Percentiles rank a stretch among this genome's conserved stretches.
Conservation (phyloP, 345 rosid genomes). For the Brassica nigra region DNA sequence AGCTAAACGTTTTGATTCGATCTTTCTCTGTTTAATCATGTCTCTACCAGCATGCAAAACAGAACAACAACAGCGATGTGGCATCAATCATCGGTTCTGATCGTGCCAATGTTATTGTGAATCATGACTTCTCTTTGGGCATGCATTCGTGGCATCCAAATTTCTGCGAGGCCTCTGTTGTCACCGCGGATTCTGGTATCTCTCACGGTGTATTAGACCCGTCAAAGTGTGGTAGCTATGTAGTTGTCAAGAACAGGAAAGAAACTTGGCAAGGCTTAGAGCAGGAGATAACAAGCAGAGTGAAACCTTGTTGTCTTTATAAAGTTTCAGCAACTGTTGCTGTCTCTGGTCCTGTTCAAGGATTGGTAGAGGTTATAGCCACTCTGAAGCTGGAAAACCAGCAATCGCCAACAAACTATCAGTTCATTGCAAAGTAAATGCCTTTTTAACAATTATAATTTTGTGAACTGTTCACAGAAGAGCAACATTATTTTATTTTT, state of each 20-base stretch:
- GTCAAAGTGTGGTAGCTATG: conserved; percentile 46
- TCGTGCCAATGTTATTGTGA: conserved; percentile 59
- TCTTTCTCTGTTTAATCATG: conserved; percentile 11
- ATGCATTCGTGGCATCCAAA: conserved; percentile 76
- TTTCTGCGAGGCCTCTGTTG: conserved; percentile 70
- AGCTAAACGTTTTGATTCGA: conserved; percentile 4
- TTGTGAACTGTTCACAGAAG: conserved; percentile 46
- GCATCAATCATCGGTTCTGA: conserved; percentile 50
- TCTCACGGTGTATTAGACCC: conserved; percentile 49
- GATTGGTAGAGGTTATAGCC: conserved; percentile 64
- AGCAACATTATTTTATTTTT: conserved; percentile 35
- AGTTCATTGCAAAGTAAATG: conserved; percentile 74
- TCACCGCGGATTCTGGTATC: conserved; percentile 45
- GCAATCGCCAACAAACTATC: conserved; percentile 54
- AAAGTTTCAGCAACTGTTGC: conserved; percentile 71
- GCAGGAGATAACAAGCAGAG: conserved; percentile 76
- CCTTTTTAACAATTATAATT: not conserved
- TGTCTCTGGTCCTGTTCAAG: conserved; percentile 65
- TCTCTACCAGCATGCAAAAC: conserved; percentile 9
- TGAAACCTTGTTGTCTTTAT: conserved; percentile 56
- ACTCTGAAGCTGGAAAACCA: conserved; percentile 65
- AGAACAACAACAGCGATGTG: conserved; percentile 41
- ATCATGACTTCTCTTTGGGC: conserved; percentile 78
- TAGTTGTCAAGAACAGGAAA: conserved; percentile 64
- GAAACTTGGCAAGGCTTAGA: conserved; percentile 96